Evolutionary conservation across 768 basidiomycete species (phyloP).

Genomic region (Suillus placidus): DNA sequence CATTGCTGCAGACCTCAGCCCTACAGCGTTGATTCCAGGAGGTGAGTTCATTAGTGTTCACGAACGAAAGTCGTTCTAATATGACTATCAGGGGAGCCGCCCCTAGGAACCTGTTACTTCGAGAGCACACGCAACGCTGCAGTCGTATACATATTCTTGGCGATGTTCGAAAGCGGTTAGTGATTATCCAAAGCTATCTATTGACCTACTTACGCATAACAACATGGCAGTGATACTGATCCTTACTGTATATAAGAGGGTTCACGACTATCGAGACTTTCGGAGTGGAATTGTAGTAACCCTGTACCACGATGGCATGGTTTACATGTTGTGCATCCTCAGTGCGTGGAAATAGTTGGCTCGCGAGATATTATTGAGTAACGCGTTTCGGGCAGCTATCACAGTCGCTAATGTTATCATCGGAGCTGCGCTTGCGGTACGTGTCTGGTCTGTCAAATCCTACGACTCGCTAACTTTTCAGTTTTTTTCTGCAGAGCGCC

Average conservation of each 20-base stretch:
- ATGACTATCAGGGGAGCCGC: background rate
- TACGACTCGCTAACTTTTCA: background rate
- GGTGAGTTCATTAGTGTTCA: background rate
- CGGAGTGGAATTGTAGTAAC: conserved; percentile 16
- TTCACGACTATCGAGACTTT: background rate
- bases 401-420: conserved; percentile 18
- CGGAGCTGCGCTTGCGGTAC: conserved; percentile 15
- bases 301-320: conserved; percentile 20
- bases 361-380: background rate
- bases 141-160: background rate
- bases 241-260: conserved; percentile 9
- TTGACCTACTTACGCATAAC: background rate
- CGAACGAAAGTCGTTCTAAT: background rate
- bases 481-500: background rate
- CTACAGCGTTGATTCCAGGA: conserved; percentile 10
- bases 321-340: conserved; percentile 22
- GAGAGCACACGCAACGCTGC: background rate
- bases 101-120: background rate
- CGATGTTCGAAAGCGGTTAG: background rate
- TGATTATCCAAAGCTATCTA: background rate
- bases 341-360: conserved; percentile 5
- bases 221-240: background rate
- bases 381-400: conserved; percentile 15
- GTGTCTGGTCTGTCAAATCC: background rate
- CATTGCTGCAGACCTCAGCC: conserved; percentile 1